These are phyloP conservation scores for Rhodosporidiobolus sp. DNA, from an alignment of 768 basidiomycete genomes.

Conservation along the genomic window DNA sequence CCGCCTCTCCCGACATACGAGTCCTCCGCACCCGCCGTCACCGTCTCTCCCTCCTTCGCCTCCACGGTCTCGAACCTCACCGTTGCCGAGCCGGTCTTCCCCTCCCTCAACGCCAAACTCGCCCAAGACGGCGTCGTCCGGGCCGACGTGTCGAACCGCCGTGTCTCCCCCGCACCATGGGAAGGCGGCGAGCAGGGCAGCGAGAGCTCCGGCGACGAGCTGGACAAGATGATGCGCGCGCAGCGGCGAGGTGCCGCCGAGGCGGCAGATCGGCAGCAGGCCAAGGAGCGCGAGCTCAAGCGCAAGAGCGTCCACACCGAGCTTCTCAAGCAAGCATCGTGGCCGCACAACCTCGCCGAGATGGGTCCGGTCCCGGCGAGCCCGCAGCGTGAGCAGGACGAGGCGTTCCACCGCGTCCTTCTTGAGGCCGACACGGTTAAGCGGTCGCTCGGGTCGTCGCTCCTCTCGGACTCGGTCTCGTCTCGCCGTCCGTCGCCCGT, in stretches of 20 bases:
- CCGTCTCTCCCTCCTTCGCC: conserved; percentile 11
- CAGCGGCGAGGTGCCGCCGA: neutral
- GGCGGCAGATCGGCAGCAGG: neutral
- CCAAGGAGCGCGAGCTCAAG: conserved; percentile 3
- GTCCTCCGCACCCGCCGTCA: neutral
- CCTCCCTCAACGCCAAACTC: conserved; percentile 6
- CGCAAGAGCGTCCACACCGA: conserved; percentile 19
- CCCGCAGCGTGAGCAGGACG: neutral
- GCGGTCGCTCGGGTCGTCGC: conserved; percentile 2
- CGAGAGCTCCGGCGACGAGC: conserved; percentile 12
- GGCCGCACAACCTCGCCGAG: neutral
- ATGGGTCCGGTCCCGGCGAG: neutral
- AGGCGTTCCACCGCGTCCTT: conserved; percentile 24
- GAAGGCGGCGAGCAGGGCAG: neutral
- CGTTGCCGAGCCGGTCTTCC: conserved; percentile 17
- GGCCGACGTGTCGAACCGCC: neutral
- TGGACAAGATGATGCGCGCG: conserved; percentile 29
- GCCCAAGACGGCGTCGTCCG: conserved; percentile 6
- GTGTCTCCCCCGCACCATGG: conserved; percentile 9
- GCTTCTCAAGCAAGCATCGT: neutral
- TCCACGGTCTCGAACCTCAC: neutral
- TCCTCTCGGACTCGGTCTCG: conserved; percentile 20
- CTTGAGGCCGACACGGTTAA: conserved; percentile 20
- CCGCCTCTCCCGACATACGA: neutral
- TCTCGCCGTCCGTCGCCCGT: neutral